Evolutionary conservation across 2,329 filamentous ascomycete species (phyloP).

Genomic region (Colletotrichum neosansevieriae): DNA sequence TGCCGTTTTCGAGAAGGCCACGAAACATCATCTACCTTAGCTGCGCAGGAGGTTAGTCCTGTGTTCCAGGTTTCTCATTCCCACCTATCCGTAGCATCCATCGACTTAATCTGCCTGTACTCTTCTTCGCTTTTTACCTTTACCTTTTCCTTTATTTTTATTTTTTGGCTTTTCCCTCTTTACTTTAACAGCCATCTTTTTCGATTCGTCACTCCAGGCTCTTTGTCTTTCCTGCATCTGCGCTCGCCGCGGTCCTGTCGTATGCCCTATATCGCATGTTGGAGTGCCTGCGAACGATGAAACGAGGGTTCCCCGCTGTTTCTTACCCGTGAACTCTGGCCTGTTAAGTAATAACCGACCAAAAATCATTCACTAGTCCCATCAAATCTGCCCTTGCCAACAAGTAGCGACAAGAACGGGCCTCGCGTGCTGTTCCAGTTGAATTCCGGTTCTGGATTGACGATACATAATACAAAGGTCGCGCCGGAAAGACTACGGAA

Average conservation of each 20-base stretch:
- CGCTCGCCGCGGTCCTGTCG: conserved; percentile 13
- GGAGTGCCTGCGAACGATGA: conserved; percentile 18
- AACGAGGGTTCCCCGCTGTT: conserved; percentile 37
- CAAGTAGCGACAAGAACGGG: conserved; percentile 17
- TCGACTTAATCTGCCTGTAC: not conserved
- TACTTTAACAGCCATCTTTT: not conserved
- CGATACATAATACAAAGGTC: not conserved
- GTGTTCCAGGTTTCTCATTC: conserved; percentile 7
- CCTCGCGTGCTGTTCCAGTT: not conserved
- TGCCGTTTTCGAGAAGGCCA: conserved; percentile 39
- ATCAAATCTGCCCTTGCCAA: conserved; percentile 23
- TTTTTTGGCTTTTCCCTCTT: not conserved
- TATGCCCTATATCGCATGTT: conserved; percentile 22
- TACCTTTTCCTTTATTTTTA: conserved; percentile 1
- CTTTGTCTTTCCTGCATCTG: conserved; percentile 1
- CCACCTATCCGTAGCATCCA: not conserved
- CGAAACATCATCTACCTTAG: conserved; percentile 30
- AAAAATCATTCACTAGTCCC: not conserved
- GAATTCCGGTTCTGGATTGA: not conserved
- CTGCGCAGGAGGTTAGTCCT: conserved; percentile 3
- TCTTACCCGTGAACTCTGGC: conserved; percentile 31
- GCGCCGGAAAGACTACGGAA: conserved; percentile 18
- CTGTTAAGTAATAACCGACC: conserved; percentile 19
- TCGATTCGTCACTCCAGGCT: not conserved
- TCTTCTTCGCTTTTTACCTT: conserved; percentile 5